phyloP scores from a whole-genome alignment of 768 basidiomycete genomes.

The Boletus patriciae region DNA sequence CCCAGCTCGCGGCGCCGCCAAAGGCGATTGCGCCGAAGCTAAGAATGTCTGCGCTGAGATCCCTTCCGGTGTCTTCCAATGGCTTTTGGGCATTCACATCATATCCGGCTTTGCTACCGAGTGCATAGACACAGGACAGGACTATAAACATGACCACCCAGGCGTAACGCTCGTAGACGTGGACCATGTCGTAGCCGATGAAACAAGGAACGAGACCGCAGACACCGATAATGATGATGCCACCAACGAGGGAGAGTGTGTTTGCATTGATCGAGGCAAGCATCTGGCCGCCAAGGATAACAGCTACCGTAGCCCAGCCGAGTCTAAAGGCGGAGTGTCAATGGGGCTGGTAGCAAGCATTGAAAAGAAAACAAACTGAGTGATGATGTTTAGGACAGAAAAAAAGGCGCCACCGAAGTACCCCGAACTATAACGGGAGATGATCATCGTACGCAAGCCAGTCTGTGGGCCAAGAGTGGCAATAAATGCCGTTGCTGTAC shows the following conservation, averaged over 20 bases:
- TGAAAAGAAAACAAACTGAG: conserved; percentile 34
- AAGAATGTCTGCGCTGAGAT: conserved; percentile 48
- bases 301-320: conserved; percentile 47
- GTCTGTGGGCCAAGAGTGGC: conserved; percentile 54
- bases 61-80: conserved; percentile 43
- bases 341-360: background rate
- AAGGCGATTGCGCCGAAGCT: conserved; percentile 55
- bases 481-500: conserved; percentile 46
- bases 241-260: conserved; percentile 46
- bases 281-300: conserved; percentile 56
- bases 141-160: conserved; percentile 44
- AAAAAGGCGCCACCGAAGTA: conserved; percentile 50
- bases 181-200: too few species aligned
- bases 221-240: conserved; percentile 47
- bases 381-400: conserved; percentile 54
- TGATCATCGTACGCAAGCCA: conserved; percentile 56
- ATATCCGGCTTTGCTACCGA: conserved; percentile 48
- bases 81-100: conserved; percentile 44
- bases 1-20: conserved; percentile 49
- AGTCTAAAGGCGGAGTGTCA: conserved; percentile 29
- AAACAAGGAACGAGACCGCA: conserved; percentile 47
- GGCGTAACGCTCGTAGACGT: too few species aligned
- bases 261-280: conserved; percentile 46
- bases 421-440: conserved; percentile 48
- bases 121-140: conserved; percentile 51